Evolutionary conservation across 768 basidiomycete genomes (phyloP).

Genomic region (Macrolepiota dolichaula): DNA sequence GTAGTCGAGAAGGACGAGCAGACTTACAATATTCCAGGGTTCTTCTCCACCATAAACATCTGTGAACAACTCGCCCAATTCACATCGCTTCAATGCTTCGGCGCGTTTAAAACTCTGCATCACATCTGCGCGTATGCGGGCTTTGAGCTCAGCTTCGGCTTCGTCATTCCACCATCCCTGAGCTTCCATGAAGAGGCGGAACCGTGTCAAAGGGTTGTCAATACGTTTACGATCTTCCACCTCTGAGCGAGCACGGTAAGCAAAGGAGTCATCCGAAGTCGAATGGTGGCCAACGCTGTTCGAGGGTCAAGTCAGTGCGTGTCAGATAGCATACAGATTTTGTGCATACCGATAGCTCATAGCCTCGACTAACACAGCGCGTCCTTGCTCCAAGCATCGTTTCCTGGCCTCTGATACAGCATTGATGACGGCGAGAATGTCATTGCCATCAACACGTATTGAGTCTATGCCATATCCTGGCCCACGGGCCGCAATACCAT

Average conservation of each 20-base stretch:
- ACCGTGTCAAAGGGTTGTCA: slow-evolving; percentile 84
- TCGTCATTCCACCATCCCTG: slow-evolving; percentile 80
- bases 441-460: slow-evolving; percentile 91
- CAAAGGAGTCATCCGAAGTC: slow-evolving; percentile 94
- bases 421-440: slow-evolving; percentile 77
- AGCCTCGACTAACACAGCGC: slow-evolving; percentile 83
- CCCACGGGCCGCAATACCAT: slow-evolving; percentile 89
- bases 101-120: slow-evolving; percentile 76
- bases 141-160: slow-evolving; percentile 71
- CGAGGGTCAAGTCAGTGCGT: no score
- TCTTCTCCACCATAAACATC: slow-evolving; percentile 86
- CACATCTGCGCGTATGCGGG: slow-evolving; percentile 66
- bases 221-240: slow-evolving; percentile 91
- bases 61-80: slow-evolving; percentile 78
- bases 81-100: slow-evolving; percentile 63
- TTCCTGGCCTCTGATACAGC: slow-evolving; percentile 70
- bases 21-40: slow-evolving; percentile 79
- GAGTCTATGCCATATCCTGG: slow-evolving; percentile 93
- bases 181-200: slow-evolving; percentile 82
- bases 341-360: slow-evolving; percentile 79
- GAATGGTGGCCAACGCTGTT: slow-evolving; percentile 88
- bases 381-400: slow-evolving; percentile 71
- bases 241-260: slow-evolving; percentile 85
- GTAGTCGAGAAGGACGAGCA: background rate
- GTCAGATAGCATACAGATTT: no score